These are phyloP conservation scores for Cordyceps pruinosa DNA, from an alignment of 2,329 filamentous ascomycete species.

Conservation along the genomic window DNA sequence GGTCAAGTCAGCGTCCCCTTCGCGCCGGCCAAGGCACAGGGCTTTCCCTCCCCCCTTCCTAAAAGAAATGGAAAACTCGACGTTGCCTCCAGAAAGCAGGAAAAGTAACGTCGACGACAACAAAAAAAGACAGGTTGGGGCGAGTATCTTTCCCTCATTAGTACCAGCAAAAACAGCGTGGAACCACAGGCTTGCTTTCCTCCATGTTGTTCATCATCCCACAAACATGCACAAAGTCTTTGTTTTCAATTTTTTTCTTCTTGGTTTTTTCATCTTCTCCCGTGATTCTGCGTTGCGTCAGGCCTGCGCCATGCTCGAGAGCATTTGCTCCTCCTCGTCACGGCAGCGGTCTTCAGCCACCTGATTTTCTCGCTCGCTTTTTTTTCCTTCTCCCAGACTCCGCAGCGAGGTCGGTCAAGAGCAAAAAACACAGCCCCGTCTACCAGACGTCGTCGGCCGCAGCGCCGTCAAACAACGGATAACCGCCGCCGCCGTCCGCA, in stretches of 20 bases:
- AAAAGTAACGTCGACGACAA: slow-evolving; percentile 14
- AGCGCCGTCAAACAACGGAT: too few species aligned
- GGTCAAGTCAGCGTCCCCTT: slow-evolving; percentile 78
- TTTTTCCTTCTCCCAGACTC: too few species aligned
- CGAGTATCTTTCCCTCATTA: slow-evolving; percentile 99
- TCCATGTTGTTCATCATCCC: slow-evolving; percentile 5
- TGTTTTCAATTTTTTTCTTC: too few species aligned
- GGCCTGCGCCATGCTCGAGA: too few species aligned
- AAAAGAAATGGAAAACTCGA: slow-evolving; percentile 9
- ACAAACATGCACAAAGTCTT: background rate
- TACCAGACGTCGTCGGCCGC: too few species aligned
- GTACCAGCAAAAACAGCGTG: slow-evolving; percentile 55
- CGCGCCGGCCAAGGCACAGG: slow-evolving; percentile 73
- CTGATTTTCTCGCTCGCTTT: too few species aligned
- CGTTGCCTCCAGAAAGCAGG: too few species aligned
- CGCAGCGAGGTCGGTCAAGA: too few species aligned
- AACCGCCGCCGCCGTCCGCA: background rate
- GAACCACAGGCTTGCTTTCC: slow-evolving; percentile 13
- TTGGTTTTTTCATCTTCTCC: too few species aligned
- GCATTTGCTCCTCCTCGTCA: too few species aligned
- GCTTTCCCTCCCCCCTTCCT: slow-evolving; percentile 77
- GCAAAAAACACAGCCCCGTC: background rate
- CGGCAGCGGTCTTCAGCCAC: too few species aligned
- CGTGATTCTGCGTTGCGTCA: too few species aligned
- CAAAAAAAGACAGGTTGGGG: slow-evolving; percentile 34